These are phyloP conservation scores for Volvox africanus DNA, from an alignment of 139 green algal species.

Conservation along the genomic window DNA sequence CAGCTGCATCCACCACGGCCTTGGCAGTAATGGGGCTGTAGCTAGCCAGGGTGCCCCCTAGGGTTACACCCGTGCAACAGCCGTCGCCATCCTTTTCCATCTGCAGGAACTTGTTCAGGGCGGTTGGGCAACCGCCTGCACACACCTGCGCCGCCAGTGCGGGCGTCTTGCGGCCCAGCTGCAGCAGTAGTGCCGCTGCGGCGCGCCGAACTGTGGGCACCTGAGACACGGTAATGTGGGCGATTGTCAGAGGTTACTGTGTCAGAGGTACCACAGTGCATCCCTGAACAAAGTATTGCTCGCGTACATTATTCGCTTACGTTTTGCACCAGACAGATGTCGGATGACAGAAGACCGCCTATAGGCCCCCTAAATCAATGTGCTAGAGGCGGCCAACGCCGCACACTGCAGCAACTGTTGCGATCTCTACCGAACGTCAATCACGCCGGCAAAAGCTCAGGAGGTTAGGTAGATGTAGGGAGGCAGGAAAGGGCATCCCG, in stretches of 20 bases:
- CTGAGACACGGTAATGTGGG: neutral
- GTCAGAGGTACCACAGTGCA: too few relatives aligned
- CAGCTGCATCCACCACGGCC: slow-evolving; percentile 55
- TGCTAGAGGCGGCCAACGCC: too few relatives aligned
- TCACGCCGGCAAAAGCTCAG: neutral
- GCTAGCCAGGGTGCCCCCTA: slow-evolving; percentile 50
- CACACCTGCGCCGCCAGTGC: slow-evolving; percentile 52
- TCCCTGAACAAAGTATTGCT: too few relatives aligned
- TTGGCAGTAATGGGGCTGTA: slow-evolving; percentile 54
- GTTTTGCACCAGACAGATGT: too few relatives aligned
- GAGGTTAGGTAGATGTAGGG: neutral
- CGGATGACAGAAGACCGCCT: too few relatives aligned
- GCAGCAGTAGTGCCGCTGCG: slow-evolving; percentile 59
- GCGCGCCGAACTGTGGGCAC: slow-evolving; percentile 57
- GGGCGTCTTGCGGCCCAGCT: slow-evolving; percentile 63
- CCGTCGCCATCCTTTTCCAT: slow-evolving; percentile 54
- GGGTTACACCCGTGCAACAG: slow-evolving; percentile 20
- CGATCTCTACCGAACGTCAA: too few relatives aligned
- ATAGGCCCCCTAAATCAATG: too few relatives aligned
- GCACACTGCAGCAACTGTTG: too few relatives aligned
- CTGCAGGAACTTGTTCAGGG: slow-evolving; percentile 54
- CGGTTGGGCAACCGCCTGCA: slow-evolving; percentile 39
- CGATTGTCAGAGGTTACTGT: too few relatives aligned
- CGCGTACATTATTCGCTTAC: too few relatives aligned
- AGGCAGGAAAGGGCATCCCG: neutral